Evolutionary conservation across 768 basidiomycete species (phyloP), one percentile per base, ranked within the genome.

Genomic region (Gyrodon lividus): DNA sequence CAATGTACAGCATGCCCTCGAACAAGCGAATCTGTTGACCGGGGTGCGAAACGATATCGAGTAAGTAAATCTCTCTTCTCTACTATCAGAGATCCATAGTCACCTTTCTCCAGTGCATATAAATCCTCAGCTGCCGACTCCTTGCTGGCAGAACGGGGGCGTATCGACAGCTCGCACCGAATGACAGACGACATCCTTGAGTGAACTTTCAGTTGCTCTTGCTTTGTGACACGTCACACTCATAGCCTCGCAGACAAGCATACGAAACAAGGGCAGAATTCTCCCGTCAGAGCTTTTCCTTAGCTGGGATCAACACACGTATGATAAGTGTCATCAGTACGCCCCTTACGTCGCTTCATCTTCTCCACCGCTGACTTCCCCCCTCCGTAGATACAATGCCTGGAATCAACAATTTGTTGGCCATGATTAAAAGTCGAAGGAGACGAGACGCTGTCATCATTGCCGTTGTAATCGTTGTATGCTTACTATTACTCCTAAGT

Each of bases 261-360:
- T 95, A 98, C 64, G 97, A 93, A 64, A 98, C 96, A 3, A 86
- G 97, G 26, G 82, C 91, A 19, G 96, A 98, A 70, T 98, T 99
- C 70, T 74, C 80, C 23, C 80, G 84, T 40, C 97, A 99, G 69
- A 77, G 93, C 28, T 68, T 77, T 10, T 82, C 87, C 19, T 71
- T 99, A 35, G 72, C 82, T 8, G 78, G 84, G 14, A 91, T 99
- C 57, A 93, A 92, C 70, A 76, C 83, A 13, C 82, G 95, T 24
- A 93, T 99, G 82, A 72, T 77, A 48, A 80, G 84, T 44, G 90
- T 96, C 16, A 72, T 98, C 23, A 86, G 92, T 95, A 61, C 55
- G 87, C 9, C 10, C 48, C 37, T 22, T 17, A 43, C 28, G 6
- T 17, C 14, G 23, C 43, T 45, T 1, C 31, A 1, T 14, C 2